phyloP scores from a whole-genome alignment of 2,329 filamentous ascomycete species.

The Penicillium decumbens region DNA sequence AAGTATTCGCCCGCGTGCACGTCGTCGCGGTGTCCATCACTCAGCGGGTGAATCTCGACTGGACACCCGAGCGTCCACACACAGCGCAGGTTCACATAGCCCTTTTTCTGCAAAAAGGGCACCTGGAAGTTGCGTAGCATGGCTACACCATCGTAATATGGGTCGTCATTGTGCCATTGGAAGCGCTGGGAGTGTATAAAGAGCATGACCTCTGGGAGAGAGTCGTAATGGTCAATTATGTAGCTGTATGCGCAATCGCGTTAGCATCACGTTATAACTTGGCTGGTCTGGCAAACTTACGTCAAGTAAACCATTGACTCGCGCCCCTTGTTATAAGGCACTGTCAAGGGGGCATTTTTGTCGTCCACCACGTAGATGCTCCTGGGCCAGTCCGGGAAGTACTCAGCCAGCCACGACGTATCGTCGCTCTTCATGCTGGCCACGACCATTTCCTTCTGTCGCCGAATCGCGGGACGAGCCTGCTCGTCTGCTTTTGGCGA shows the following conservation, averaged over 20 bases:
- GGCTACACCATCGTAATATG: conserved; percentile 49
- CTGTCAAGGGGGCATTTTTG: conserved; percentile 45
- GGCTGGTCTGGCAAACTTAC: conserved; percentile 22
- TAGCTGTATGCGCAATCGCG: conserved; percentile 26
- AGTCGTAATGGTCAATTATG: conserved; percentile 42
- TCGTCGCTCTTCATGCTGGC: conserved; percentile 40
- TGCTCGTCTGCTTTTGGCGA: conserved; percentile 14
- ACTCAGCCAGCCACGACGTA: conserved; percentile 38
- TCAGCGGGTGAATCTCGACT: conserved; percentile 46
- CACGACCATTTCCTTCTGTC: conserved; percentile 35
- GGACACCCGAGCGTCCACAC: conserved; percentile 52
- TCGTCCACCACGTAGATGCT: conserved; percentile 55
- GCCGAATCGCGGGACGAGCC: conserved; percentile 14
- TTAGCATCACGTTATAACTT: background rate
- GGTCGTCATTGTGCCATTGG: conserved; percentile 51
- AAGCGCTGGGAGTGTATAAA: conserved; percentile 41
- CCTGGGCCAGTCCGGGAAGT: conserved; percentile 47
- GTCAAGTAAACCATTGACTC: conserved; percentile 45
- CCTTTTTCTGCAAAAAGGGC: conserved; percentile 46
- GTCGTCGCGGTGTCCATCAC: conserved; percentile 40
- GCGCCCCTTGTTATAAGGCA: conserved; percentile 44
- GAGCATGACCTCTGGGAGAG: conserved; percentile 39
- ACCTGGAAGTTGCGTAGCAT: conserved; percentile 49
- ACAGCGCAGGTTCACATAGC: conserved; percentile 54
- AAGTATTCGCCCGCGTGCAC: conserved; percentile 50